phyloP scores from a whole-genome alignment of 192 early-diverging fungal species.

The Coemansia guatemalensis region DNA sequence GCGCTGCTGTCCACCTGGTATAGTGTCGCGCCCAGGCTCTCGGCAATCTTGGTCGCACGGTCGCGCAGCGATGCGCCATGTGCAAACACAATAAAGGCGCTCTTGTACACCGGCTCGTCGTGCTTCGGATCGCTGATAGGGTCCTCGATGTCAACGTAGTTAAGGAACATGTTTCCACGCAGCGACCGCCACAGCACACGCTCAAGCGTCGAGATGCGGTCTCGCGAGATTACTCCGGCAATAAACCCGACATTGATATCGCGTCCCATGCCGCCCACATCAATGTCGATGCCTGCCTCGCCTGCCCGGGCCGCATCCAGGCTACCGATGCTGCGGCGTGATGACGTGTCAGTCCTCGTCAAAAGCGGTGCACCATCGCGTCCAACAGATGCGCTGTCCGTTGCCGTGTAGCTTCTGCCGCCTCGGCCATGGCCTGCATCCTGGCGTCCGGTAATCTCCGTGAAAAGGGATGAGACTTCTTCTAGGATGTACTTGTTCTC shows the following conservation, averaged over 20 bases:
- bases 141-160: constrained; percentile 94
- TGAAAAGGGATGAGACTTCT: constrained; percentile 60
- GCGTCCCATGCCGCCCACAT: constrained; percentile 28
- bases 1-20: constrained; percentile 82
- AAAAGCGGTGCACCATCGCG: constrained; percentile 60
- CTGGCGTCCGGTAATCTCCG: constrained; percentile 75
- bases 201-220: constrained; percentile 85
- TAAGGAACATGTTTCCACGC: constrained; percentile 96
- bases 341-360: constrained; percentile 55
- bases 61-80: constrained; percentile 88
- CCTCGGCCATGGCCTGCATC: constrained; percentile 23
- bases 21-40: constrained; percentile 92
- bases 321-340: constrained; percentile 52
- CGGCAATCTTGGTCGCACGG: constrained; percentile 92
- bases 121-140: constrained; percentile 86
- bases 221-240: constrained; percentile 89
- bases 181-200: constrained; percentile 96
- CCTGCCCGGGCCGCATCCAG: constrained; percentile 39
- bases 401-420: constrained; percentile 1
- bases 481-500: constrained; percentile 88
- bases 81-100: constrained; percentile 98
- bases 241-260: constrained; percentile 79
- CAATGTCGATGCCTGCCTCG: constrained; percentile 32
- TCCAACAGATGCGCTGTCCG: neutral
- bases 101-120: constrained; percentile 90